Evolutionary conservation across 805 yeast species (phyloP).

Genomic region (Saturnispora dispora): DNA sequence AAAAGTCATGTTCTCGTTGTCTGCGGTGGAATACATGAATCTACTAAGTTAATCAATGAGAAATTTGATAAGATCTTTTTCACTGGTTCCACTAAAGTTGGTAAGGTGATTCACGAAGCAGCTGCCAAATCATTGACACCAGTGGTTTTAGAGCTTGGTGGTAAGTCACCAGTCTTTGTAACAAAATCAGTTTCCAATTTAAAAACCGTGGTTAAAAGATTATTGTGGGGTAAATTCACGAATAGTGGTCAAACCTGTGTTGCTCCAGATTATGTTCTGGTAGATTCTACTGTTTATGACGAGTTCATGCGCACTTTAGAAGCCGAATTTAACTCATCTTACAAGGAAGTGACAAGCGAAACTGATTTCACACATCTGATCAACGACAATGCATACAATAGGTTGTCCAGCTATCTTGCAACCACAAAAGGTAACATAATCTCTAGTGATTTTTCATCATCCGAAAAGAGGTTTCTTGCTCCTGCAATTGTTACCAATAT

Average conservation of each 20-base stretch:
- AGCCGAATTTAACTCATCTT: constrained; percentile 24
- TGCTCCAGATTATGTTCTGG: constrained; percentile 74
- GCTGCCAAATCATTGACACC: constrained; percentile 88
- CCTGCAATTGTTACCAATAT: constrained; percentile 71
- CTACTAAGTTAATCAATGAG: constrained; percentile 48
- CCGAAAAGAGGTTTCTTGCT: constrained; percentile 37
- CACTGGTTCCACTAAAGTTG: constrained; percentile 76
- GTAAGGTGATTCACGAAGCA: constrained; percentile 62
- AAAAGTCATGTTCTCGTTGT: constrained; percentile 52
- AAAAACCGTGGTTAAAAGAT: constrained; percentile 43
- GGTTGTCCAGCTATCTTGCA: constrained; percentile 35
- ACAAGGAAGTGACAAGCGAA: constrained; percentile 27
- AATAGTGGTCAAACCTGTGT: constrained; percentile 91
- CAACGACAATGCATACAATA: constrained; percentile 42
- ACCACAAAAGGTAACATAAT: constrained; percentile 45
- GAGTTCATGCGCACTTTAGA: constrained; percentile 31
- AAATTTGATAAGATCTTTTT: constrained; percentile 76
- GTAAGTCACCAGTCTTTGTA: constrained; percentile 79
- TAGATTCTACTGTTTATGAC: constrained; percentile 49
- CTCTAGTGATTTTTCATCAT: constrained; percentile 39
- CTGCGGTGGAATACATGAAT: constrained; percentile 60
- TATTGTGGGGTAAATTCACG: constrained; percentile 67
- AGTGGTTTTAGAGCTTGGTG: constrained; percentile 75
- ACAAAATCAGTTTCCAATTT: constrained; percentile 24
- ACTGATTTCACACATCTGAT: constrained; percentile 53